Evolutionary conservation across 805 yeast genomes (phyloP).

Genomic region (Kluyveromyces nonfermentans): DNA sequence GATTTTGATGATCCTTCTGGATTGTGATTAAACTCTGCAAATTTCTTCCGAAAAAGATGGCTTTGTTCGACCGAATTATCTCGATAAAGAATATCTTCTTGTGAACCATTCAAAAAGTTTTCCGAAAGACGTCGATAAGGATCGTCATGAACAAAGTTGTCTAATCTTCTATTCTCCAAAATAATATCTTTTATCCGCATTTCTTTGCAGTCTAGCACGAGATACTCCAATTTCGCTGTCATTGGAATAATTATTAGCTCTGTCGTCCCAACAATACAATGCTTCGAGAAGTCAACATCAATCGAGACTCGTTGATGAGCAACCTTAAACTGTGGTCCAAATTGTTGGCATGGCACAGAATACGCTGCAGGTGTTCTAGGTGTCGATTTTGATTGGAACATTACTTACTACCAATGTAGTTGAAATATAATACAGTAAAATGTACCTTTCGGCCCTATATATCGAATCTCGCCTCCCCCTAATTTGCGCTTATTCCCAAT

Average conservation of each 20-base stretch:
- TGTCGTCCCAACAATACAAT: slow-evolving; percentile 58
- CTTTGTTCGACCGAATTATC: slow-evolving; percentile 27
- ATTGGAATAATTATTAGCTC: slow-evolving; percentile 75
- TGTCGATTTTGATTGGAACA: slow-evolving; percentile 1
- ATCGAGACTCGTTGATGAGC: slow-evolving; percentile 78
- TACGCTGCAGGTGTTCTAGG: slow-evolving; percentile 2
- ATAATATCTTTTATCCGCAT: slow-evolving; percentile 52
- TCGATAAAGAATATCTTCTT: slow-evolving; percentile 12
- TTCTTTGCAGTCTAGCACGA: slow-evolving; percentile 76
- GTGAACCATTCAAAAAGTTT: not conserved
- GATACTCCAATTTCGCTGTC: slow-evolving; percentile 43
- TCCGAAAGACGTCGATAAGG: slow-evolving; percentile 12
- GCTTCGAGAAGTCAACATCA: slow-evolving; percentile 66
- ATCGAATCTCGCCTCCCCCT: no score
- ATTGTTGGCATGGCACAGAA: not conserved
- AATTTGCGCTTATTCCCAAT: not conserved
- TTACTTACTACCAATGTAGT: not conserved
- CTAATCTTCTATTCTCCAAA: slow-evolving; percentile 48
- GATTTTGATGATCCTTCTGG: slow-evolving; percentile 24
- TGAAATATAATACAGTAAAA: not conserved
- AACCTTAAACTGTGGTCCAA: slow-evolving; percentile 38
- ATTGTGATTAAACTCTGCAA: slow-evolving; percentile 22
- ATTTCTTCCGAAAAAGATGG: slow-evolving; percentile 25
- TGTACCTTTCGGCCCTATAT: no score
- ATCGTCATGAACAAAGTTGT: slow-evolving; percentile 27